Evolutionary conservation across 2,329 filamentous ascomycete genomes (phyloP).

Genomic region (Beauveria medogensis): DNA sequence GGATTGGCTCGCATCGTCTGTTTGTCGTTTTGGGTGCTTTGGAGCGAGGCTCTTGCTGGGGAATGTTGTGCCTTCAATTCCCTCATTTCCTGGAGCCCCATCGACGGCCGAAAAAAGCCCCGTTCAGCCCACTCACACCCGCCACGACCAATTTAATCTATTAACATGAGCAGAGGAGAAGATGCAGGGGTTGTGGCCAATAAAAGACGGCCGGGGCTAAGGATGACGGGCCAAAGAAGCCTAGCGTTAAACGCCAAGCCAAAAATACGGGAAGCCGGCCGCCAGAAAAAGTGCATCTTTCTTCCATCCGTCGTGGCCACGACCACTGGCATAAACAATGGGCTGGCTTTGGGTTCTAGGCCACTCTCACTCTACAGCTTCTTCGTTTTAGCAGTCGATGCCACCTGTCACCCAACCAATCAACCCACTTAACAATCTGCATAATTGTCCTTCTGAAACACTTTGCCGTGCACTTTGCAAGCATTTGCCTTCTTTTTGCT

Average conservation of each 20-base stretch:
- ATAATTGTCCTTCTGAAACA: neutral
- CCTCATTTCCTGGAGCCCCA: conserved; percentile 4
- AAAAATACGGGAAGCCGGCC: neutral
- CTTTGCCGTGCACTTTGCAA: neutral
- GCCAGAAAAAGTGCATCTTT: too few relatives aligned
- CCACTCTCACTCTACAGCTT: too few relatives aligned
- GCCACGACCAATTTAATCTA: neutral
- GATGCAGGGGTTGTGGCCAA: neutral
- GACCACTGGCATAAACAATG: too few relatives aligned
- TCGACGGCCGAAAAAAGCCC: neutral
- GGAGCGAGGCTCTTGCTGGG: neutral
- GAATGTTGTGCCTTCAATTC: neutral
- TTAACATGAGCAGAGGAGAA: neutral
- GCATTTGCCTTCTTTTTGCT: neutral
- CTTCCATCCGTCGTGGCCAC: too few relatives aligned
- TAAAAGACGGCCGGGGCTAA: neutral
- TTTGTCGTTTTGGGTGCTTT: neutral
- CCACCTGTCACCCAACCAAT: too few relatives aligned
- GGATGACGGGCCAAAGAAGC: neutral
- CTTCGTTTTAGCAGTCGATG: too few relatives aligned
- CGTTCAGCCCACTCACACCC: neutral
- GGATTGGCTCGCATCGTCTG: neutral
- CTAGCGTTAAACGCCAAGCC: conserved; percentile 4
- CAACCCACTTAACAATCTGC: too few relatives aligned
- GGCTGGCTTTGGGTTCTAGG: too few relatives aligned